Evolutionary conservation across 192 early-diverging fungal species (phyloP), one percentile per base, ranked within the genome.

Genomic region (Diversispora eburnea): DNA sequence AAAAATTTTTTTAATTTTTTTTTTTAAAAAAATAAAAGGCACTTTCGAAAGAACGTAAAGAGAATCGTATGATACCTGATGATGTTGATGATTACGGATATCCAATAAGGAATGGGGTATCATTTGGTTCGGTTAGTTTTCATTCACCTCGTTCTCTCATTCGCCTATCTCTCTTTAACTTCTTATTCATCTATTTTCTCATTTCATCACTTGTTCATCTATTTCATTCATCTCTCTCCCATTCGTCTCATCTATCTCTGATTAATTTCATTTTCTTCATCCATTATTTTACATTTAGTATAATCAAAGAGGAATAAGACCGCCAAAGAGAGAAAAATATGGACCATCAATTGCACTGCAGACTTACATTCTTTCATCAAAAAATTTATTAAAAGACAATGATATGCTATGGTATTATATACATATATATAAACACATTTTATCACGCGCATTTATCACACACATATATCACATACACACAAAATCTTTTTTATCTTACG

Each of bases 391-490:
- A 8, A 65, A 65, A n/a, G 63, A 65, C 22, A 65, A 47, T 47
- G 45, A 47, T 20, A 47, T 65, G 45, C 39, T 65, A 65, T 65
- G 63, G 63, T 65, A 45, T 62, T 61, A 41, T 6, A 25, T 58
- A 41, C 20, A 25, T 58, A 22, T 5, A 3, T 62, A 43, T 65
- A 5, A 19, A 19, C 3, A n/a, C 15, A 48, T 22, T 47, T 48
- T 2, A 20, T 43, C 15, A 8, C n/a, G 3, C n/a, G 3, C n/a
- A 2, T n/a, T n/a, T n/a, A 57, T 15, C 13, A 20, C 12, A 57
- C 12, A 57, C 12, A 57, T 19, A 33, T 33, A 2, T 33, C 25
- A 33, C 25, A 41, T 10, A 25, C 15, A 19, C 3, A n/a, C 15
- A 19, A 8, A 46, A 48, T 22, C 20, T 48, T 57, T 0, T n/a